phyloP scores from a whole-genome alignment of 2,329 filamentous ascomycete genomes.

The Dactylella cylindrospora region DNA sequence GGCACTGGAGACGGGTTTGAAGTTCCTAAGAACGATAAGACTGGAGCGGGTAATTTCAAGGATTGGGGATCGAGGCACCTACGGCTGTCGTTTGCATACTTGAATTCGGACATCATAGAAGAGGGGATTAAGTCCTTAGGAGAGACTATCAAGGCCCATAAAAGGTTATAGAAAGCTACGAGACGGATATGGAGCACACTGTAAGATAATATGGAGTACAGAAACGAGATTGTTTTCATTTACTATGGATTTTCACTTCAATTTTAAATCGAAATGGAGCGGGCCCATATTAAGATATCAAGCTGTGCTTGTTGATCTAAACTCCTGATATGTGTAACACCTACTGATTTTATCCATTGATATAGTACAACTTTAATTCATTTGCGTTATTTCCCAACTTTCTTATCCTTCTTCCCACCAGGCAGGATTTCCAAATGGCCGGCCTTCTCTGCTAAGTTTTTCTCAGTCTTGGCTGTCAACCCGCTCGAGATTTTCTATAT shows the following conservation, averaged over 20 bases:
- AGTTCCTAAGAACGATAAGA: constrained; percentile 58
- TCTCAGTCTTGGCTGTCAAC: constrained; percentile 67
- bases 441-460: constrained; percentile 65
- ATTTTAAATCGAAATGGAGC: too few relatives aligned
- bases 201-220: too few relatives aligned
- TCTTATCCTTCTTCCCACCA: constrained; percentile 65
- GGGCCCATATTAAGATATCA: too few relatives aligned
- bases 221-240: too few relatives aligned
- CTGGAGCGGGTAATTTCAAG: constrained; percentile 42
- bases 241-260: too few relatives aligned
- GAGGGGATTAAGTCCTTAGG: constrained; percentile 45
- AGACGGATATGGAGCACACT: too few relatives aligned
- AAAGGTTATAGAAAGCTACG: too few relatives aligned
- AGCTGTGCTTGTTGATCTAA: too few relatives aligned
- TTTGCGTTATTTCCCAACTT: constrained; percentile 44
- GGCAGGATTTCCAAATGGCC: constrained; percentile 70
- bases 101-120: constrained; percentile 40
- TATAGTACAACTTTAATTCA: too few relatives aligned
- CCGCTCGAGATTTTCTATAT: constrained; percentile 63
- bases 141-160: constrained; percentile 33
- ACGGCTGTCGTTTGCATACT: constrained; percentile 47
- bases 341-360: too few relatives aligned
- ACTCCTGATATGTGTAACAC: too few relatives aligned
- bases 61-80: constrained; percentile 46
- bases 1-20: constrained; percentile 66